These are phyloP conservation scores for Daldinia childiae DNA, from an alignment of 495 filamentous ascomycete genomes.

Conservation along the genomic window DNA sequence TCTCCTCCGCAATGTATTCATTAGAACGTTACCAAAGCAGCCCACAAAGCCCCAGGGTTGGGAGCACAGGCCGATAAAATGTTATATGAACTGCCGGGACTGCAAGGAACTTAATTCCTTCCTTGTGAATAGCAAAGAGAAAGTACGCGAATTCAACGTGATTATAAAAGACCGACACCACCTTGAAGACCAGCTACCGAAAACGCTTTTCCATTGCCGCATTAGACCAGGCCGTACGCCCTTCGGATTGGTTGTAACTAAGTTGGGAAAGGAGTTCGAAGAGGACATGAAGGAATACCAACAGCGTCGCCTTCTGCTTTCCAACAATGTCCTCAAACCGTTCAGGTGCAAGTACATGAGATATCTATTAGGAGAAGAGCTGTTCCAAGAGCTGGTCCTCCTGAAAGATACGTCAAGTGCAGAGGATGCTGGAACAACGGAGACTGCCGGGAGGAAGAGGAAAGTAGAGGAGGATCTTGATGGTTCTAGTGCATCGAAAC, in stretches of 20 bases:
- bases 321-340: not conserved
- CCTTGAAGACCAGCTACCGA: not conserved
- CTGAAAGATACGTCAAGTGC: not conserved
- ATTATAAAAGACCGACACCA: not conserved
- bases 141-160: not conserved
- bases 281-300: not conserved
- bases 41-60: conserved; percentile 6
- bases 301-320: not conserved
- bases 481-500: not conserved
- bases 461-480: not conserved
- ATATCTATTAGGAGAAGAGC: conserved; percentile 19
- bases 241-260: conserved; percentile 3
- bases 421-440: not conserved
- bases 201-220: not conserved
- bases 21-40: not conserved
- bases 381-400: conserved; percentile 15
- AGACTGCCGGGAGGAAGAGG: conserved; percentile 2
- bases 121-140: not conserved
- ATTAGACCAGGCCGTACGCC: not conserved
- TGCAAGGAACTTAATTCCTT: conserved; percentile 14
- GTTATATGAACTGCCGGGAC: not conserved
- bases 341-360: conserved; percentile 13
- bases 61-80: not conserved
- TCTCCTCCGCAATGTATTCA: conserved; percentile 16
- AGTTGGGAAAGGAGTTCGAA: conserved; percentile 8